A percentile compares a stretch with the other conserved stretches of the same genome.
Evolutionary conservation across 305 asterid genomes (phyloP).

Genomic region (Fraxinus albicans): DNA sequence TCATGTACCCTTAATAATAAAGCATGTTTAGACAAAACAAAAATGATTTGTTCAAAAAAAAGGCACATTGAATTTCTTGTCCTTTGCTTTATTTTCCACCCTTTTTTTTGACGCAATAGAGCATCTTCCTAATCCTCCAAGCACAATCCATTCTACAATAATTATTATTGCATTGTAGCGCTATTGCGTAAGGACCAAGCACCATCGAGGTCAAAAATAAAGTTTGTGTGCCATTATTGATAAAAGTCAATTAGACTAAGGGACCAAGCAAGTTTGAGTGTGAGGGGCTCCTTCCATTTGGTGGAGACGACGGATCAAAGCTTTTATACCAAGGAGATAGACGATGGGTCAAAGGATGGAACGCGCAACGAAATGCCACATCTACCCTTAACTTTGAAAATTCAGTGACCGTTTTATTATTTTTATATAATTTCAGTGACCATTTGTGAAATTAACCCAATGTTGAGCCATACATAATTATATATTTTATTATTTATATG

Average conservation of each 20-base stretch:
- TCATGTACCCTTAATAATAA: slow-evolving; percentile 30
- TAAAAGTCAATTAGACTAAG: neutral
- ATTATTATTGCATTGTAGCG: neutral
- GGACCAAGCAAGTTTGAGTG: neutral
- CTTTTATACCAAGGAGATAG: no score
- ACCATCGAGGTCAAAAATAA: neutral
- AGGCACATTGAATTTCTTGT: neutral
- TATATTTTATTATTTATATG: no score
- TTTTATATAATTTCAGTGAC: no score
- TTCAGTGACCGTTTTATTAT: no score
- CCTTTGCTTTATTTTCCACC: neutral
- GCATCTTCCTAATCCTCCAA: neutral
- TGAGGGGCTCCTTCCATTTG: neutral
- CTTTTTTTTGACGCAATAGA: neutral
- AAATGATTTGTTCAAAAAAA: slow-evolving; percentile 22
- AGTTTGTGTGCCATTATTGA: neutral
- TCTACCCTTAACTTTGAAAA: no score
- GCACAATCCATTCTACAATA: neutral
- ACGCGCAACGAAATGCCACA: no score
- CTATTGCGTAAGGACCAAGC: neutral
- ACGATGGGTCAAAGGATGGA: no score
- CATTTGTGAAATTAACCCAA: no score
- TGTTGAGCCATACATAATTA: no score
- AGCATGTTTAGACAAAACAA: slow-evolving; percentile 10
- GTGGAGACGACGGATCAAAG: neutral